Evolutionary conservation across 2,329 filamentous ascomycete species (phyloP).

Genomic region (Fusarium siculi): DNA sequence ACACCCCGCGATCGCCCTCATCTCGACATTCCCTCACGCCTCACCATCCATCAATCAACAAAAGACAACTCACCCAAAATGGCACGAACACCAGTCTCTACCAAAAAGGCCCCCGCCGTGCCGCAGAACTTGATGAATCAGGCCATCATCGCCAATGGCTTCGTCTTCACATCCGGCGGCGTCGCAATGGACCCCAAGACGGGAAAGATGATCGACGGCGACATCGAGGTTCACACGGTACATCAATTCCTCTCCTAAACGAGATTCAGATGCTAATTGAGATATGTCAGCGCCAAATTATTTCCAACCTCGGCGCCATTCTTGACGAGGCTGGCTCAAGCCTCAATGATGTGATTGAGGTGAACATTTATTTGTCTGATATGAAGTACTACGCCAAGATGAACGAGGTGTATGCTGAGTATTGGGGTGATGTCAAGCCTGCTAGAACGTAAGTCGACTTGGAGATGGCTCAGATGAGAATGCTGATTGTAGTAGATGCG

Average conservation of each 20-base stretch:
- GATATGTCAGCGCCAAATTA: constrained; percentile 62
- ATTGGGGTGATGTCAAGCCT: constrained; percentile 65
- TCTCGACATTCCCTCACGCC: background rate
- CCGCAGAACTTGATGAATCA: constrained; percentile 38
- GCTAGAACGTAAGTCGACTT: constrained; percentile 47
- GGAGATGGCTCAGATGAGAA: rapidly evolving
- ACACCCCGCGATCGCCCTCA: constrained; percentile 10
- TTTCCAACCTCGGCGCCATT: constrained; percentile 75
- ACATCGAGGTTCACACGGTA: constrained; percentile 72
- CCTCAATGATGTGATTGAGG: constrained; percentile 74
- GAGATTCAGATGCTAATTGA: background rate
- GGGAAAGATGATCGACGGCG: constrained; percentile 71
- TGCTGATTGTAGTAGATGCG: constrained; percentile 39
- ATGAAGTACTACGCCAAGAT: constrained; percentile 79
- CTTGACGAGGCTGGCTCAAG: constrained; percentile 74
- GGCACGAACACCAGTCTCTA: constrained; percentile 36
- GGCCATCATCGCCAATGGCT: constrained; percentile 63
- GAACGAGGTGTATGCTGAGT: constrained; percentile 77
- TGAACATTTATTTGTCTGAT: constrained; percentile 76
- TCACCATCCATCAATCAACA: background rate
- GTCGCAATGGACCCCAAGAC: constrained; percentile 68
- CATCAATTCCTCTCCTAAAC: background rate
- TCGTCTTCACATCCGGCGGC: constrained; percentile 77
- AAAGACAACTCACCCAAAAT: constrained; percentile 1
- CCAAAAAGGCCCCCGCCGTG: constrained; percentile 41